Evolutionary conservation across 495 filamentous ascomycete genomes (phyloP).

Genomic region (Penicillium coprophilum): DNA sequence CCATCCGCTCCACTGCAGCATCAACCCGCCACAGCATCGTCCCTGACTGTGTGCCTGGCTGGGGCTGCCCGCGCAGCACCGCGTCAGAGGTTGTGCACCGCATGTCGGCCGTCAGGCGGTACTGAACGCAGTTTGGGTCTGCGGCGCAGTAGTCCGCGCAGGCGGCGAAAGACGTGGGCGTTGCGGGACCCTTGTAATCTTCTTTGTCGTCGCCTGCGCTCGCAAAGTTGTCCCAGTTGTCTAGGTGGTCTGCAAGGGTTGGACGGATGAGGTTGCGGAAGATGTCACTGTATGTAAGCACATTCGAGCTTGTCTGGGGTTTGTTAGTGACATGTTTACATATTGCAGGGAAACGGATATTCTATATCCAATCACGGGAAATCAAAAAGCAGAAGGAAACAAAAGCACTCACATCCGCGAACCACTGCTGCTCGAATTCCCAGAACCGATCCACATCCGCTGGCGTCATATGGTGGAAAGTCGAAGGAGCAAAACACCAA

Average conservation of each 20-base stretch:
- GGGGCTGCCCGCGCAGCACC: constrained; percentile 18
- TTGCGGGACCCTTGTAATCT: constrained; percentile 10
- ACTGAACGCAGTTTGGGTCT: constrained; percentile 40
- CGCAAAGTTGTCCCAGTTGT: constrained; percentile 35
- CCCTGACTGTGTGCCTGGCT: constrained; percentile 23
- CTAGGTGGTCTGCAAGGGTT: constrained; percentile 14
- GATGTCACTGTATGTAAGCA: constrained; percentile 26
- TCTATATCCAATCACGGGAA: background rate
- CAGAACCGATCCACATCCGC: constrained; percentile 39
- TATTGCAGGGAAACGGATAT: background rate
- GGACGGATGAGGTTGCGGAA: constrained; percentile 28
- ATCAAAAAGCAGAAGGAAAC: background rate
- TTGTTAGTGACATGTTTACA: background rate
- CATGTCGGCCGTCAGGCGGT: constrained; percentile 28
- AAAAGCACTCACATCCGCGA: constrained; percentile 24
- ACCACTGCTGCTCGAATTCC: constrained; percentile 45
- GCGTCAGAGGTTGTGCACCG: constrained; percentile 31
- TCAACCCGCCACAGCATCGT: constrained; percentile 37
- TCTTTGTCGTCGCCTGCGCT: constrained; percentile 11
- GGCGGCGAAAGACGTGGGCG: constrained; percentile 26
- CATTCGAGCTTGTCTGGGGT: constrained; percentile 16
- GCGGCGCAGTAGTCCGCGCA: constrained; percentile 39
- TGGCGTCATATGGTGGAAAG: constrained; percentile 50
- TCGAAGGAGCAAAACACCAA: constrained; percentile 52
- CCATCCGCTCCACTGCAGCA: constrained; percentile 16